A percentile compares a stretch with the other conserved stretches of the same genome.
phyloP scores from a whole-genome alignment of 352 stramenopile species.

The Globisporangium nunn region DNA sequence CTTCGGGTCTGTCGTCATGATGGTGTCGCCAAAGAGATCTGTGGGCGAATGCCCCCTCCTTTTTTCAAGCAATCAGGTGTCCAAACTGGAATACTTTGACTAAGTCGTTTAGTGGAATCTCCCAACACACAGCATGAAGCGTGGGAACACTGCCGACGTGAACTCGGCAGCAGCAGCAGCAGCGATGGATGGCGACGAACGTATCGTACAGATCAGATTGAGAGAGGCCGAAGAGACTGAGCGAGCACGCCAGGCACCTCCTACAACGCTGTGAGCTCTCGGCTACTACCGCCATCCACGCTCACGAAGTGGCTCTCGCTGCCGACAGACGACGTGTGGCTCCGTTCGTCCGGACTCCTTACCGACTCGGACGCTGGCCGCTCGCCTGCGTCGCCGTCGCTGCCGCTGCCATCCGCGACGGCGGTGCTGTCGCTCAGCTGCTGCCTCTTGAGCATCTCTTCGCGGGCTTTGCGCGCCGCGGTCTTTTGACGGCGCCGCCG shows the following conservation, averaged over 20 bases:
- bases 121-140: too few relatives aligned
- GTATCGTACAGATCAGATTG: too few relatives aligned
- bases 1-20: neutral
- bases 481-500: conserved; percentile 61
- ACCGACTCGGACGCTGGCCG: conserved; percentile 9
- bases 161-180: too few relatives aligned
- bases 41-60: too few relatives aligned
- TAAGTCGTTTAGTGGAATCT: too few relatives aligned
- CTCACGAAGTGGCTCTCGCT: conserved; percentile 33
- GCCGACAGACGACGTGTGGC: conserved; percentile 32
- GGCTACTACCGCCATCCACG: conserved; percentile 11
- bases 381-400: neutral
- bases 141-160: too few relatives aligned
- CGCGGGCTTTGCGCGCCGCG: conserved; percentile 30
- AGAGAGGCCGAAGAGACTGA: too few relatives aligned
- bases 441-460: conserved; percentile 7
- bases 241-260: too few relatives aligned
- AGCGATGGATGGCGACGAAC: too few relatives aligned
- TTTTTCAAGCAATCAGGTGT: too few relatives aligned
- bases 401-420: neutral
- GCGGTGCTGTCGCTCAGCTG: conserved; percentile 10
- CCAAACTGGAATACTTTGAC: too few relatives aligned
- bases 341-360: conserved; percentile 9
- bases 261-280: conserved; percentile 22
- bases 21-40: too few relatives aligned